Percentiles rank a stretch among this genome's conserved stretches.
Evolutionary conservation across 371 early-diverging fungal species (phyloP).

Genomic region (Saksenaea oblongispora): DNA sequence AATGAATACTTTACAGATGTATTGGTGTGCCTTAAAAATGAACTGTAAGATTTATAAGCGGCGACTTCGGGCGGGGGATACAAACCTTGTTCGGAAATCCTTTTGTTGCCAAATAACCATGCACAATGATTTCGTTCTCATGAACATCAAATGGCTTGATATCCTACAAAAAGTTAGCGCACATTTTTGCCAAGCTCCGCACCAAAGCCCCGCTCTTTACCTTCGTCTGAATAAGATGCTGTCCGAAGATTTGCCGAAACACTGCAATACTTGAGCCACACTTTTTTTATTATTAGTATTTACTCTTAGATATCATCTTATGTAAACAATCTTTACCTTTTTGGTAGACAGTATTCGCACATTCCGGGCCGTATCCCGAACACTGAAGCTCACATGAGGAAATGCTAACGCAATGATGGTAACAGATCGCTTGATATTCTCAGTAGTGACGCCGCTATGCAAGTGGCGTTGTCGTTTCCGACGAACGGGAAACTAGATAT

Average conservation of each 20-base stretch:
- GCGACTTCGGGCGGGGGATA: background rate
- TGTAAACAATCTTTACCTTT: conserved; percentile 36
- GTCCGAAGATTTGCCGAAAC: conserved; percentile 16
- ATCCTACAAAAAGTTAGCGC: conserved; percentile 18
- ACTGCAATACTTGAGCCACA: conserved; percentile 6
- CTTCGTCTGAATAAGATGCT: conserved; percentile 9
- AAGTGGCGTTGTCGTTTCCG: conserved; percentile 26
- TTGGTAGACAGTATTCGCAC: conserved; percentile 42
- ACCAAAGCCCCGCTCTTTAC: background rate
- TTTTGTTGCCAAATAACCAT: conserved; percentile 44
- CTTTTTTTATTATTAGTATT: conserved; percentile 1
- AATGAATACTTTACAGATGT: conserved; percentile 35
- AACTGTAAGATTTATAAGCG: conserved; percentile 6
- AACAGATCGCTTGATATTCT: conserved; percentile 53
- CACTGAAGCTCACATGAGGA: conserved; percentile 45
- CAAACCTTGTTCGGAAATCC: conserved; percentile 53
- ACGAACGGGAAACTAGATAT: conserved; percentile 60
- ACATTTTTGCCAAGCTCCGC: background rate
- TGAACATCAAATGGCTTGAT: conserved; percentile 24
- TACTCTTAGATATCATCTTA: background rate
- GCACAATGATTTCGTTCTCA: conserved; percentile 18
- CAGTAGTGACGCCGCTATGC: conserved; percentile 29
- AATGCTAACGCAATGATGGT: conserved; percentile 49
- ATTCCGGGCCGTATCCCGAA: conserved; percentile 45
- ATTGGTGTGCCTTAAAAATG: conserved; percentile 38